Conservation (phyloP, 2,329 filamentous ascomycete species). For the Aschersonia sp. region DNA sequence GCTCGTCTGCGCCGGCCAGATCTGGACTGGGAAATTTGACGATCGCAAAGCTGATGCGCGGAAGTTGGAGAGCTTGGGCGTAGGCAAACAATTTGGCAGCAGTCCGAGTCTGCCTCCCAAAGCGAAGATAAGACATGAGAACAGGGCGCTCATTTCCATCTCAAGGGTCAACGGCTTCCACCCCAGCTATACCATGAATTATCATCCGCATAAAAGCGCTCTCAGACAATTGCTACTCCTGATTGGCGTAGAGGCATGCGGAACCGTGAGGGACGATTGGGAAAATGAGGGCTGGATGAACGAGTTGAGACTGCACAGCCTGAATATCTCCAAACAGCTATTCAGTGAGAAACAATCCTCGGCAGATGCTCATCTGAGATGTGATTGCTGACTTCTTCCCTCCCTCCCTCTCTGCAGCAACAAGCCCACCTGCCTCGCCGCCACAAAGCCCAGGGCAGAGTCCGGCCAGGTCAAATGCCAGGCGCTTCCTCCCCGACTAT, state of each 20-base stretch:
- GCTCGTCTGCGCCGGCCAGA: conserved; percentile 6
- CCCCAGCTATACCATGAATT: conserved; percentile 7
- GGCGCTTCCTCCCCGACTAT: neutral
- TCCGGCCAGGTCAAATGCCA: neutral
- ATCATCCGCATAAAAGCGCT: conserved; percentile 4
- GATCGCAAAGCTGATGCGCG: conserved; percentile 4
- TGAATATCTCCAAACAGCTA: neutral
- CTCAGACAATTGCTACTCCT: conserved; percentile 5
- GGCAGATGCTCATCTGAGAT: neutral
- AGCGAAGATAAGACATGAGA: neutral
- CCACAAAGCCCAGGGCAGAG: neutral
- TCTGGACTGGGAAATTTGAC: conserved; percentile 2
- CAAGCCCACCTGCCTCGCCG: neutral
- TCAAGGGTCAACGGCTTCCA: conserved; percentile 7
- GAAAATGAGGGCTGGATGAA: conserved; percentile 4
- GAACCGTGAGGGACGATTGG: conserved; percentile 1
- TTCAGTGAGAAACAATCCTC: neutral
- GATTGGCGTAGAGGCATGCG: conserved; percentile 3
- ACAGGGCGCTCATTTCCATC: neutral
- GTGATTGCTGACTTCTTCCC: neutral
- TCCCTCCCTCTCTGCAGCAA: too few relatives aligned
- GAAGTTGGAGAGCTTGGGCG: conserved; percentile 4
- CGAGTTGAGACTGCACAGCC: conserved; percentile 1
- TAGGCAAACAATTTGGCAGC: conserved; percentile 4
- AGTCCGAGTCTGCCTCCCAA: neutral